These are phyloP conservation scores for Mycotypha africana DNA, from an alignment of 371 early-diverging fungal genomes.

Conservation along the genomic window DNA sequence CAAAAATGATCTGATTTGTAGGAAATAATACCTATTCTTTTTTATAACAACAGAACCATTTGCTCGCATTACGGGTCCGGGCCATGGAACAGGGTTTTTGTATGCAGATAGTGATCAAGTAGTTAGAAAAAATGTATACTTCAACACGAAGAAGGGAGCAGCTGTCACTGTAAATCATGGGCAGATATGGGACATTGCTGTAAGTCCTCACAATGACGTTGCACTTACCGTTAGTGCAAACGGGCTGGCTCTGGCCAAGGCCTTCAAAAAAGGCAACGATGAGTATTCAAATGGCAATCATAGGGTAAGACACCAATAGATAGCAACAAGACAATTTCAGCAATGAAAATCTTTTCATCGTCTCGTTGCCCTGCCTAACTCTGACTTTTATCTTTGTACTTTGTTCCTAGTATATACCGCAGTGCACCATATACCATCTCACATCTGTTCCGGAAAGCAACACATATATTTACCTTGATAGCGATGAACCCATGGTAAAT, in stretches of 20 bases:
- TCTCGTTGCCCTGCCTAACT: no score
- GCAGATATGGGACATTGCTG: slow-evolving; percentile 6
- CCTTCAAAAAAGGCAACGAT: not conserved
- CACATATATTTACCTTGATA: no score
- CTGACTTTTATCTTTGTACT: no score
- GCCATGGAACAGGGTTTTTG: slow-evolving; percentile 1
- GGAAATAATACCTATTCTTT: not conserved
- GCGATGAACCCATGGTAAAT: no score
- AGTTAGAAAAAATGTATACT: not conserved
- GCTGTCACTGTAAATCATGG: slow-evolving; percentile 1
- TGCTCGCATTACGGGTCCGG: slow-evolving; percentile 4
- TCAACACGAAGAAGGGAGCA: not conserved
- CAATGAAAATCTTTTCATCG: no score
- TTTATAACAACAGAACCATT: slow-evolving; percentile 1
- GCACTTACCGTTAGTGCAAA: slow-evolving; percentile 2
- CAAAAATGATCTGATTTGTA: not conserved
- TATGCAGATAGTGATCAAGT: slow-evolving; percentile 1
- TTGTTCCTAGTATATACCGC: no score
- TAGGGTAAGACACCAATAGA: no score
- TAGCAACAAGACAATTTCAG: no score
- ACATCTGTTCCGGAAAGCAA: no score
- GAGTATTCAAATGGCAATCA: no score
- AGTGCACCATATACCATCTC: no score
- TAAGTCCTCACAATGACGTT: slow-evolving; percentile 4
- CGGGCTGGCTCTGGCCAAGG: slow-evolving; percentile 1